Base-by-base conservation (phyloP, 768 basidiomycete genomes). In the Termitomyces sp. region DNA sequence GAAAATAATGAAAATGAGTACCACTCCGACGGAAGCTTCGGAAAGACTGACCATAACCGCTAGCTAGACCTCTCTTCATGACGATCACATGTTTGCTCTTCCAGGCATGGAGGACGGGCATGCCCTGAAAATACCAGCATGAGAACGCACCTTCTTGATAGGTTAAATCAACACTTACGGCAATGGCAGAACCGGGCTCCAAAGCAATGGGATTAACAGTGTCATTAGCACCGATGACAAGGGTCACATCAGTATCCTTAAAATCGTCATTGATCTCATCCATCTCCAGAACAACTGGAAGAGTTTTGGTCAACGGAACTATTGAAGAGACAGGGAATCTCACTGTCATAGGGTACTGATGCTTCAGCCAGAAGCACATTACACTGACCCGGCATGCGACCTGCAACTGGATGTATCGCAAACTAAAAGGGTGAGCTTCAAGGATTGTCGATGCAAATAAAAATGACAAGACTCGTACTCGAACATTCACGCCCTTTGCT, bases 261-360 rank as follows among this genome's bases (percentile, higher is more conserved):
- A 95, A 95, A 70, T 95, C 93, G 45, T 94, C 91, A 70, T 95
- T 94, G 77, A 95, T 94, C 74, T 95, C 93, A 63, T 95, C 93
- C 93, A 95, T 94, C 75, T 95, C 93, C 61, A 91, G 78, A 45
- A 94, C 92, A 65, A 94, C 92, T 93, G 66, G n/a, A 59, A 37
- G 20, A 46, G n/a, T 56, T 42, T 57, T 12, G 25, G 48, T 58
- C 47, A 14, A 25, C 11, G 32, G 7, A 31, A 48, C 29, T 11
- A 29, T n/a, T 10, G n/a, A 36, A 20, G 49, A 10, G 20, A 31
- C 3, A 25, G 11, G 25, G 31, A 2, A 43, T 66, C 86, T 71
- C 64, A 92, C 90, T 90, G 68, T 94, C 92, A 67, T 94, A 94
- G 2, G 93, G 93, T 14, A 95, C 92, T 5, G 90, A 89, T 3